Evolutionary conservation across 164 flowering plant genomes (phyloP), one percentile per base, ranked within the genome.

Genomic region (Magnolia sinica): DNA sequence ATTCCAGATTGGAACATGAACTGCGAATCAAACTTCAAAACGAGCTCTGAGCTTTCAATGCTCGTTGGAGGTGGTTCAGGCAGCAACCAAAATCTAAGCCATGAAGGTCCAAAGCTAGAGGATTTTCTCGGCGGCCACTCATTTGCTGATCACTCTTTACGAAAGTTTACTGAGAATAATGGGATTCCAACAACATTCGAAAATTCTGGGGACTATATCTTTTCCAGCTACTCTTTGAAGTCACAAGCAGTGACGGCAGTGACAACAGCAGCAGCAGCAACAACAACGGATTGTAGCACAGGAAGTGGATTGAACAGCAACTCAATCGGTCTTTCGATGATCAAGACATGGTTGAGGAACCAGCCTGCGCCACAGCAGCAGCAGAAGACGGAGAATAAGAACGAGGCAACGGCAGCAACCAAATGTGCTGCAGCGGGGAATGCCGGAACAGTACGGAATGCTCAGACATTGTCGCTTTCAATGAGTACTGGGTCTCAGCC

Each of bases 331-430:
- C 78, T 94, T 29, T 94, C 98, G 13, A 93, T 91, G 96, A 93
- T 95, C 77, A 95, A 93, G 81, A 86, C 93, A 23, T 95, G 97
- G 97, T 74, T 95, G 81, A 86, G 98, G n/a, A 93, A 87, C 83
- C 91, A 93, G 65, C 84, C 90, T 2, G 81, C 84, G 3, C 82
- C 85, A 37, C 49, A 37, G 16, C 71, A 37, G 71, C 49, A 68
- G 71, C 71, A 77, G 4, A 86, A 78, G 69, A 55, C 50, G 18
- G 83, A 83, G 50, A 81, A 78, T 77, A 70, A 75, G 65, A 70
- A n/a, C 66, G 64, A 68, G 19, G 76, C 49, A 64, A 27, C 50
- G 8, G 27, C 50, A 8, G n/a, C 20, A 13, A 68, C 8, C 18
- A 16, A 11, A 8, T 3, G 61, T 55, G 51, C 51, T n/a, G 8